Evolutionary conservation across 2,329 filamentous ascomycete species (phyloP).

Genomic region (Ceratocystis destructans): DNA sequence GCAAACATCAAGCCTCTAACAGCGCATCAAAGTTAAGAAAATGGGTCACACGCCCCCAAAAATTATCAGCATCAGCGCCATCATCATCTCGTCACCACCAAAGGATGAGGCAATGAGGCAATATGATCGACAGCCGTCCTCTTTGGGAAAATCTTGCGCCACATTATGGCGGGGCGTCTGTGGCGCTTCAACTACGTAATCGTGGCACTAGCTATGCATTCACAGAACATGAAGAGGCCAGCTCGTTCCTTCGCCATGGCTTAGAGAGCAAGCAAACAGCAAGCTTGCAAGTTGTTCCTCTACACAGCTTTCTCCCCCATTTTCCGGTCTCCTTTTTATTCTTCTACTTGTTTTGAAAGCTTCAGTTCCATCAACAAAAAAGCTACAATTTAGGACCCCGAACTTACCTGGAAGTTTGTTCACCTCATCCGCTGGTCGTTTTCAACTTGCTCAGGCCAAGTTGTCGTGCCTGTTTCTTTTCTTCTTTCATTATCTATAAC

Average conservation of each 20-base stretch:
- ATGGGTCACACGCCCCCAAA: background rate
- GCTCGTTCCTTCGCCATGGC: constrained; percentile 18
- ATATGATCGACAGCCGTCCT: background rate
- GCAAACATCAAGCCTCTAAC: background rate
- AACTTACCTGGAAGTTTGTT: background rate
- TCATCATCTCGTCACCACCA: background rate
- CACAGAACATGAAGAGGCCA: constrained; percentile 16
- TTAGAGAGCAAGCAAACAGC: background rate
- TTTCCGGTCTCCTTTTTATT: background rate
- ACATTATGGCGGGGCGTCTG: background rate
- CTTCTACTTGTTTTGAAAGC: background rate
- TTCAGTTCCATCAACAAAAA: background rate
- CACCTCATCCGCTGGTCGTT: background rate
- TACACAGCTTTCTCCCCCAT: background rate
- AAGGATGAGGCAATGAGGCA: background rate
- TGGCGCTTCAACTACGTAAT: constrained; percentile 7
- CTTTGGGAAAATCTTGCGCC: background rate
- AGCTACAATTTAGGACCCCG: background rate
- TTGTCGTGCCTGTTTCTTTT: background rate
- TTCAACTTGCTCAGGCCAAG: background rate
- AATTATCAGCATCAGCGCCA: background rate
- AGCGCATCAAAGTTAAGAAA: background rate
- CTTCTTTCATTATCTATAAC: background rate
- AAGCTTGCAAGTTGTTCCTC: constrained; percentile 5
- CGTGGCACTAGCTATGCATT: background rate